Base-by-base conservation (phyloP, 1,284 basidiomycete genomes). In the Phellopilus nigrolimitatus region DNA sequence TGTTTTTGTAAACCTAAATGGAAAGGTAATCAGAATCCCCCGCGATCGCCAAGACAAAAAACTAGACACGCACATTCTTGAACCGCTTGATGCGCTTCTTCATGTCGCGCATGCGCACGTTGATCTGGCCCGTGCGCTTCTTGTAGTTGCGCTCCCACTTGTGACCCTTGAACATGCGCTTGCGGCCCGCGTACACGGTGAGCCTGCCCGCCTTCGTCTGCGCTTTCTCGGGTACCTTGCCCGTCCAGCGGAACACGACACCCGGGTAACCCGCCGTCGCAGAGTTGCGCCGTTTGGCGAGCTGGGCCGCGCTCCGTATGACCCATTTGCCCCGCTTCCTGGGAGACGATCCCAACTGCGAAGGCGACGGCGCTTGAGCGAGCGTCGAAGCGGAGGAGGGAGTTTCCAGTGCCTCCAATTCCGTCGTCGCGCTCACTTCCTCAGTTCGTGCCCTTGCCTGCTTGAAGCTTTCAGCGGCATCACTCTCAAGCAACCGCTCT, bases 121-220 rank as follows among this genome's bases (percentile, higher is more conserved):
- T 68, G 53, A 70, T 76, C 60, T 72, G 74, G 60, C 66, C 66
- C 48, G 68, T 62, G 57, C 69, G 69, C 60, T 71, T 69, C 49
- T 69, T 70, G 57, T 69, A 70, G 56, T 70, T 63, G 34, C 85
- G 76, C 67, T 90, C 83, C 82, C 83, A 88, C 60, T 79, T 85
- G 73, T 90, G 87, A 19, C 88, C 88, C 72, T 90, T 91, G 78
- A 91, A 90, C 87, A 90, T 89, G 57, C 76, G 71, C 71, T 80
- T 83, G 74, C 77, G 84, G 54, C 73, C 79, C 12, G 82, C 79
- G 58, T 90, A 90, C 59, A 90, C 79, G 79, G 39, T 71, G 63
- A 27, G 73, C 70, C 49, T 65, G 66, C 66, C 73, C 76, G 60
- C 70, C 67, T 59, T 72, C 71, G 45, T 71, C 64, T 57, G 78